Evolutionary conservation across 352 stramenopile genomes (phyloP), one percentile per base, ranked within the genome.

Genomic region (Globisporangium ultimum): DNA sequence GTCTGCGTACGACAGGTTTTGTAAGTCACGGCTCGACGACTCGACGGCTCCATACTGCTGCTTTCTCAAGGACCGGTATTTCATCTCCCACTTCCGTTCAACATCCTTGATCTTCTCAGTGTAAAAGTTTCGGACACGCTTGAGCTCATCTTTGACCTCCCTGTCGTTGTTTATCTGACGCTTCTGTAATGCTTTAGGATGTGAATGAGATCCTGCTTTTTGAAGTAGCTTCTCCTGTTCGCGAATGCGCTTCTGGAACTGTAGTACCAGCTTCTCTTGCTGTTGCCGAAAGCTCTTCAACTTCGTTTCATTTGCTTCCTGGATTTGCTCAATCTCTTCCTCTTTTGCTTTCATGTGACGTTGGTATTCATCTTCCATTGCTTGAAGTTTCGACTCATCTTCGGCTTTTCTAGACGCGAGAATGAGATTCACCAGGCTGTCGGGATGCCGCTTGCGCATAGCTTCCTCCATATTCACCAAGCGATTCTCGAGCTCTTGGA

Each of bases 361-460:
- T 24, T 79, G 42, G 18, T 80, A 77, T 4, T 76, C 55, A 13
- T 57, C 55, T 9, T 76, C 58, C 15, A 89, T 53, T 15, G 73
- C 48, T 18, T 64, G 50, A 13, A 74, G 69, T n/a, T 76, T 81
- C 5, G 71, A 79, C 28, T 91, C 80, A 50, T 92, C 80, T 10
- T 89, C 72, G 3, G 74, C 76, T 49, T 86, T 83, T 34, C 76
- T 73, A 59, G 80, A 87, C 22, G 77, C 80, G 17, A 93, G 58
- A 40, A 93, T 89, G 21, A 95, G 68, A 55, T 87, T 93, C 12
- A 86, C 70, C 40, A 95, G 63, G 42, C 82, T 93, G 24, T 95
- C 81, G 0, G 86, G 86, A 32, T 95, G 82, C 20, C 84, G 76
- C 32, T 69, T 76, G 1, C 78, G 75, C 79, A 93, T 91, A 0